A percentile compares a stretch with the other conserved stretches of the same genome.
phyloP scores from a whole-genome alignment of 2,329 filamentous ascomycete species.

The Parascedosporium putredinis region DNA sequence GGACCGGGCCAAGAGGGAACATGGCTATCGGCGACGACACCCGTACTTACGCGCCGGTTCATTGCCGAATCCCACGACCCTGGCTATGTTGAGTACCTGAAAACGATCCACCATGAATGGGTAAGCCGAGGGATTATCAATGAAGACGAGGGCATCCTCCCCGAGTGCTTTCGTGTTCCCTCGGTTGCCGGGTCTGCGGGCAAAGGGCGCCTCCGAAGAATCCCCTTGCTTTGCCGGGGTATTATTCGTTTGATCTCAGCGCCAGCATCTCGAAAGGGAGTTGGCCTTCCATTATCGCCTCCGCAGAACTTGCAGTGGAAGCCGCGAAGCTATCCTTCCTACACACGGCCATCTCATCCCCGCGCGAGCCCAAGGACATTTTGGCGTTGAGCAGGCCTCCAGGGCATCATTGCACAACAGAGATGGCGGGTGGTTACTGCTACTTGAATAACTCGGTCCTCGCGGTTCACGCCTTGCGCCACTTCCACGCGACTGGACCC shows the following conservation, averaged over 20 bases:
- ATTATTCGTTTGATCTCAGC: slow-evolving; percentile 17
- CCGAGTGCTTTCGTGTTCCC: slow-evolving; percentile 15
- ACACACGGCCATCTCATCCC: background rate
- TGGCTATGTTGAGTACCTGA: slow-evolving; percentile 13
- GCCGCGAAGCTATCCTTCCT: slow-evolving; percentile 9
- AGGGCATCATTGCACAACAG: slow-evolving; percentile 17
- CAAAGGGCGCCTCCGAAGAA: slow-evolving; percentile 10
- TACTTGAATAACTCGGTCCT: slow-evolving; percentile 19
- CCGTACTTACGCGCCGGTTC: background rate
- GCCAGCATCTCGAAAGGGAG: slow-evolving; percentile 14
- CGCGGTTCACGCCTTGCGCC: slow-evolving; percentile 14
- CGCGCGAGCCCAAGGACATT: slow-evolving; percentile 8
- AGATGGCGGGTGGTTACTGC: slow-evolving; percentile 18
- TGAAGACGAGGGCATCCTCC: slow-evolving; percentile 13
- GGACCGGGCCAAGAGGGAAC: too few species aligned
- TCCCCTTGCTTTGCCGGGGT: slow-evolving; percentile 14
- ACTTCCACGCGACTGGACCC: slow-evolving; percentile 4
- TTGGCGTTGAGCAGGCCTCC: slow-evolving; percentile 16
- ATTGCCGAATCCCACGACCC: slow-evolving; percentile 12
- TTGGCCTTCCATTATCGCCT: slow-evolving; percentile 13
- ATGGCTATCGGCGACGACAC: too few species aligned
- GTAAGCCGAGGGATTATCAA: slow-evolving; percentile 11
- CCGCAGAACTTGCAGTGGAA: slow-evolving; percentile 14
- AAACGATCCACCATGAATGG: slow-evolving; percentile 11
- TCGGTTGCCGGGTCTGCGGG: background rate